A percentile compares a stretch with the other conserved stretches of the same genome.
Conservation (phyloP, 1,139 yeast species). For the Pneumocystis canis region DNA sequence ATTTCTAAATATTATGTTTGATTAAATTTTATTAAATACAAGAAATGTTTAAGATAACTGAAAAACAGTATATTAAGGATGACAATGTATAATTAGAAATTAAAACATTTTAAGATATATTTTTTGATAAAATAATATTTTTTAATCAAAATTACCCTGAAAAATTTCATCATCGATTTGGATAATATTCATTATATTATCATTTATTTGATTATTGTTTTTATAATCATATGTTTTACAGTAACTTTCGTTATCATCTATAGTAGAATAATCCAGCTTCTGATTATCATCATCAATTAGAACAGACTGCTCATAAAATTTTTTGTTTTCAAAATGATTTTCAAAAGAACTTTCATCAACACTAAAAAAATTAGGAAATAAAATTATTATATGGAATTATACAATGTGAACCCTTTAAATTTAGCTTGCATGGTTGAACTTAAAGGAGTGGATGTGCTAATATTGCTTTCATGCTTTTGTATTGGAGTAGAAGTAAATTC, state of each 20-base stretch:
- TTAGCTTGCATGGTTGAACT: slow-evolving; percentile 92
- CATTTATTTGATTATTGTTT: background rate
- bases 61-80: background rate
- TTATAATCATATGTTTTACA: background rate
- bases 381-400: slow-evolving; percentile 5
- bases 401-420: slow-evolving; percentile 71
- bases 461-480: slow-evolving; percentile 38
- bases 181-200: background rate
- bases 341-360: slow-evolving; percentile 91
- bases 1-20: slow-evolving; percentile 68
- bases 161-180: background rate
- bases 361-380: slow-evolving; percentile 11
- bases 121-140: background rate
- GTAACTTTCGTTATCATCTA: background rate
- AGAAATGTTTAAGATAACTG: background rate
- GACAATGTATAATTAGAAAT: background rate
- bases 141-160: background rate
- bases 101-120: background rate
- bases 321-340: slow-evolving; percentile 43
- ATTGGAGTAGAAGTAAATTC: slow-evolving; percentile 90
- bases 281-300: background rate
- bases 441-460: slow-evolving; percentile 64
- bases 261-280: background rate
- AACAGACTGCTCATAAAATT: slow-evolving; percentile 2
- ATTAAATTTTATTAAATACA: background rate